These are phyloP conservation scores for Collybia mongolica DNA, from an alignment of 768 basidiomycete species.

Conservation along the genomic window DNA sequence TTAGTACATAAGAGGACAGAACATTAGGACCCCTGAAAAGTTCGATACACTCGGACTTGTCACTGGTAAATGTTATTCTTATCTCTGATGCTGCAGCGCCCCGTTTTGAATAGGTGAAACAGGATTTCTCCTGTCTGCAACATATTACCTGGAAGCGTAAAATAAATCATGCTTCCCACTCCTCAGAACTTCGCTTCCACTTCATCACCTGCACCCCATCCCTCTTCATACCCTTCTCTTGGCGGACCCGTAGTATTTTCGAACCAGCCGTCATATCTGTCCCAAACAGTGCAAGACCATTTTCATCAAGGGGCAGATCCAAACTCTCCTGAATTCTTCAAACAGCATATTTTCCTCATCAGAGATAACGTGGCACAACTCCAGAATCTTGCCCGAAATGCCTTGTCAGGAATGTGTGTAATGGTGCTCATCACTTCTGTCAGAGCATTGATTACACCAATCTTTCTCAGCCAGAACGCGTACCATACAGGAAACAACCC, in stretches of 20 bases:
- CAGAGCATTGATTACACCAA: not conserved
- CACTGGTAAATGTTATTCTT: too few relatives aligned
- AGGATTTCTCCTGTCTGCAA: too few relatives aligned
- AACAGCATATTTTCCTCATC: slow-evolving; percentile 49
- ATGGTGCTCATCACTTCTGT: not conserved
- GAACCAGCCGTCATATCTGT: slow-evolving; percentile 9
- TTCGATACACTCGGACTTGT: too few relatives aligned
- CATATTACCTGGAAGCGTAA: too few relatives aligned
- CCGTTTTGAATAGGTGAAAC: too few relatives aligned
- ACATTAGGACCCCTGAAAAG: too few relatives aligned
- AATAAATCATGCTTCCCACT: slow-evolving; percentile 9
- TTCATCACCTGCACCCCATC: slow-evolving; percentile 2
- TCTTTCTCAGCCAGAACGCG: slow-evolving; percentile 49
- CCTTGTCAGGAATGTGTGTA: slow-evolving; percentile 54
- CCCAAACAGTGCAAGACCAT: slow-evolving; percentile 7
- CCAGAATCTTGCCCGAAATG: slow-evolving; percentile 45
- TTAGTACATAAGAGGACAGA: too few relatives aligned
- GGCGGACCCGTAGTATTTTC: slow-evolving; percentile 4
- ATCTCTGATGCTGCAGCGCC: too few relatives aligned
- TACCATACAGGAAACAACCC: slow-evolving; percentile 57
- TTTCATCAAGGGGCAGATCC: slow-evolving; percentile 42
- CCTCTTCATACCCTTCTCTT: slow-evolving; percentile 6
- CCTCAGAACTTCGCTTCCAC: slow-evolving; percentile 9
- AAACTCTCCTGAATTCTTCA: slow-evolving; percentile 63
- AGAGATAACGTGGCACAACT: slow-evolving; percentile 49